Conservation (phyloP, 2,329 filamentous ascomycete genomes). For the Aspergillus sojae region DNA sequence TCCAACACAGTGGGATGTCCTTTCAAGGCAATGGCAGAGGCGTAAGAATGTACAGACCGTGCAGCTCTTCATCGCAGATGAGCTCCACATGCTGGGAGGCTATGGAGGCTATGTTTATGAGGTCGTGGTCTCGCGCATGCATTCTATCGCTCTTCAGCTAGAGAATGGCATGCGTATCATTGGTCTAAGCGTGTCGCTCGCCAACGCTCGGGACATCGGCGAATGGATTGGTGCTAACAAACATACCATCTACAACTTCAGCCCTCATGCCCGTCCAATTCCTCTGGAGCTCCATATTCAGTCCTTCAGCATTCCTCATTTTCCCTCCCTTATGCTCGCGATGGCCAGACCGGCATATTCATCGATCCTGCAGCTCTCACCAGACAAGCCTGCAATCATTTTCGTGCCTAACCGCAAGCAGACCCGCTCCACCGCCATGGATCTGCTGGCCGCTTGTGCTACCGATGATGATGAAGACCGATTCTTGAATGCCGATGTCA, state of each 20-base stretch:
- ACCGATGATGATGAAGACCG: conserved; percentile 91
- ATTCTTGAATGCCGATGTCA: conserved; percentile 81
- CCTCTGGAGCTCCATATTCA: conserved; percentile 93
- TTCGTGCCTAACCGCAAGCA: conserved; percentile 96
- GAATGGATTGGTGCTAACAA: conserved; percentile 98
- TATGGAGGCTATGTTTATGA: conserved; percentile 89
- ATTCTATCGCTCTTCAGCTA: conserved; percentile 88
- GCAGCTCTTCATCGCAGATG: conserved; percentile 89
- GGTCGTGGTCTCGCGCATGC: conserved; percentile 95
- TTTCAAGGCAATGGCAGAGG: conserved; percentile 94
- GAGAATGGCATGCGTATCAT: conserved; percentile 84
- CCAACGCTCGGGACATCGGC: conserved; percentile 90
- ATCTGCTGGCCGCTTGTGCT: conserved; percentile 83
- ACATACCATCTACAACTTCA: conserved; percentile 99
- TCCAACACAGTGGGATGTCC: conserved; percentile 90
- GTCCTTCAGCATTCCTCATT: conserved; percentile 93
- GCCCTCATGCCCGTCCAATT: conserved; percentile 83
- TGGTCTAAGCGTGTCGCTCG: conserved; percentile 85
- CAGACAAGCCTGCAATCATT: conserved; percentile 84
- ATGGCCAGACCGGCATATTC: conserved; percentile 96
- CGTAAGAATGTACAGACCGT: conserved; percentile 93
- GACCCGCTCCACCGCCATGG: conserved; percentile 80
- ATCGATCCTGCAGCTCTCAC: conserved; percentile 82
- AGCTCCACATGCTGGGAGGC: conserved; percentile 89
- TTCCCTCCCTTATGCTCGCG: conserved; percentile 95